Percentiles rank a stretch among this genome's conserved stretches.
These are phyloP conservation scores for Zasmidium angulare DNA, from an alignment of 2,329 filamentous ascomycete species.

Conservation along the genomic window DNA sequence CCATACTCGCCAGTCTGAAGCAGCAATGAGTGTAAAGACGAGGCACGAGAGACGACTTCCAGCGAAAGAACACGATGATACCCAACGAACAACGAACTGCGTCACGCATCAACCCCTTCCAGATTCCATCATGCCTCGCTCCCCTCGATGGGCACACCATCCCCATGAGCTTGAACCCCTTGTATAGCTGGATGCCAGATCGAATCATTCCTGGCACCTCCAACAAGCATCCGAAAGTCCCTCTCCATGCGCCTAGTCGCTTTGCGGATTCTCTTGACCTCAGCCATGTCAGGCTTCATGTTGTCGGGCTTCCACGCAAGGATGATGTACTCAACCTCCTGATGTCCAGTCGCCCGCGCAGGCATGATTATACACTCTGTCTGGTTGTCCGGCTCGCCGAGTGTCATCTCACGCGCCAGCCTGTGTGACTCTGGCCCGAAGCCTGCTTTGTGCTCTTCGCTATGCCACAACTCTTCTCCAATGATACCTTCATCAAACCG, in stretches of 20 bases:
- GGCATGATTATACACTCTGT: too few relatives aligned
- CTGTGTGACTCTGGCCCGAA: too few relatives aligned
- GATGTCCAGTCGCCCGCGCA: too few relatives aligned
- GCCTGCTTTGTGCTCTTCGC: too few relatives aligned
- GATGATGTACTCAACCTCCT: background rate
- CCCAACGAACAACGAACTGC: background rate
- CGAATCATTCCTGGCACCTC: background rate
- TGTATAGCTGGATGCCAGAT: too few relatives aligned
- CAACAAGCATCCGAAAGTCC: background rate
- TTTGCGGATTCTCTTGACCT: background rate
- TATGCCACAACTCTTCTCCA: too few relatives aligned
- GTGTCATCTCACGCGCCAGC: too few relatives aligned
- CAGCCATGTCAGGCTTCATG: background rate
- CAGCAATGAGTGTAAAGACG: background rate
- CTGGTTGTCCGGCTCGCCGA: too few relatives aligned
- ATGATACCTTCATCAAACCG: too few relatives aligned
- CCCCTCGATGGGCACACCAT: too few relatives aligned
- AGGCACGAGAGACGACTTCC: background rate
- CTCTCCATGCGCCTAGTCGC: background rate
- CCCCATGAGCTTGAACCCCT: too few relatives aligned
- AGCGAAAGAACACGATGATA: background rate
- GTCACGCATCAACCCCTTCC: background rate
- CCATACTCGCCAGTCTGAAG: constrained; percentile 21
- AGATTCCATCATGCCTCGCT: too few relatives aligned
- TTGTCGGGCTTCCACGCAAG: background rate